Evolutionary conservation across 441 rosid genomes (phyloP), one percentile per base, ranked within the genome.

Genomic region (Corymbia calophylla): DNA sequence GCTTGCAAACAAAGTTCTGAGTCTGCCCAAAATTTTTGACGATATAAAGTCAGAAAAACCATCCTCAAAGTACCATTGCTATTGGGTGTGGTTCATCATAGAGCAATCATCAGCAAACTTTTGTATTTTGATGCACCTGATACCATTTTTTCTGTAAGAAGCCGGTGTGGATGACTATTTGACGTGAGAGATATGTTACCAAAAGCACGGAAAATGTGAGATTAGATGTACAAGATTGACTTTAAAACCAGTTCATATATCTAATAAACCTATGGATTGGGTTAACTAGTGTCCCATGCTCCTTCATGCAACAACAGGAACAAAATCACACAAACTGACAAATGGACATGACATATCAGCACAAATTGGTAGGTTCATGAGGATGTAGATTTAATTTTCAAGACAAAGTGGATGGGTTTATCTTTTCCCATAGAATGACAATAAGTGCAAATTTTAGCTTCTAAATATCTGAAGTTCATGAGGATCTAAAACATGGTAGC

Each of bases 1-100:
- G 94, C 95, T 95, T 96, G 95, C 97, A 94, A 7, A 14, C 93
- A 48, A 53, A 92, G 86, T 93, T 96, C 68, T 91, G 91, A 47
- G 95, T 94, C 97, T 95, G 94, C 91, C 84, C 70, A 62, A 23
- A 44, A 58, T 58, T 23, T 77, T 77, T 44, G 3, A 77, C 39
- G 12, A 73, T 35, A 73, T 23, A 7, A 77, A 77, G 84, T 77
- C 84, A 85, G 55, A 85, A 73, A 27, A 66, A 29, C 23, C 19
- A 44, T 23, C 32, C 35, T 35, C 39, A 18, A 6, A 64, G 54
- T n/a, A 27, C 27, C 35, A 66, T 16, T 35, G 86, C 56, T 32
- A 32, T 5, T 53, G 16, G 31, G 27, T 19, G 82, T 32, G 53
- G 0, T 29, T 29, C 39, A 23, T 48, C 64, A 9, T 31, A 0